A percentile compares a stretch with the other conserved stretches of the same genome.
Conservation (phyloP, 1,284 basidiomycete species). For the Dichomitus squalens region DNA sequence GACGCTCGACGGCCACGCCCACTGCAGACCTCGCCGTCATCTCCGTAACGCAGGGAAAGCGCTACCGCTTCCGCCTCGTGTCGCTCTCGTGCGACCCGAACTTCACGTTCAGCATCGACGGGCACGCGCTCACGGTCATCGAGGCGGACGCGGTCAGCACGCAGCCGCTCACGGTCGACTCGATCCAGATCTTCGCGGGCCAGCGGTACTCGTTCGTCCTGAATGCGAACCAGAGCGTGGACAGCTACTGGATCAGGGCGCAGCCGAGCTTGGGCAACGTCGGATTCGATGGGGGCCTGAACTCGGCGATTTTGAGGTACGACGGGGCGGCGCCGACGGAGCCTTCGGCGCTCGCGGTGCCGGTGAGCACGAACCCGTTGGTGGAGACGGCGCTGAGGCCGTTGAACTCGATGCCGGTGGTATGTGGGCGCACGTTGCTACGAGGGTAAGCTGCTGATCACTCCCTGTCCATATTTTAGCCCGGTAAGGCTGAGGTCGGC, state of each 20-base stretch:
- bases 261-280: constrained; percentile 37
- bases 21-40: constrained; percentile 34
- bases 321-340: constrained; percentile 43
- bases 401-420: constrained; percentile 13
- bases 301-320: constrained; percentile 59
- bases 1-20: constrained; percentile 29
- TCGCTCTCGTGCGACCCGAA: constrained; percentile 43
- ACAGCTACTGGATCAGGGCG: constrained; percentile 28
- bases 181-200: constrained; percentile 37
- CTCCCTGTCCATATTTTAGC: constrained; percentile 16
- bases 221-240: constrained; percentile 19
- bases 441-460: not conserved
- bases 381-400: constrained; percentile 33
- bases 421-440: not conserved
- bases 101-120: constrained; percentile 37
- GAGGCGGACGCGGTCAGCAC: constrained; percentile 37
- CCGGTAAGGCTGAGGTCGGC: constrained; percentile 27
- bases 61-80: constrained; percentile 47
- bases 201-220: constrained; percentile 42
- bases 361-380: constrained; percentile 21
- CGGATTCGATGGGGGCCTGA: constrained; percentile 41
- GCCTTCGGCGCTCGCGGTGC: constrained; percentile 38
- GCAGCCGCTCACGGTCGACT: constrained; percentile 35
- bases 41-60: constrained; percentile 34
- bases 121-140: constrained; percentile 38